These are phyloP conservation scores for Furcasterigmium sp. DNA, from an alignment of 2,329 filamentous ascomycete genomes.

Conservation along the genomic window DNA sequence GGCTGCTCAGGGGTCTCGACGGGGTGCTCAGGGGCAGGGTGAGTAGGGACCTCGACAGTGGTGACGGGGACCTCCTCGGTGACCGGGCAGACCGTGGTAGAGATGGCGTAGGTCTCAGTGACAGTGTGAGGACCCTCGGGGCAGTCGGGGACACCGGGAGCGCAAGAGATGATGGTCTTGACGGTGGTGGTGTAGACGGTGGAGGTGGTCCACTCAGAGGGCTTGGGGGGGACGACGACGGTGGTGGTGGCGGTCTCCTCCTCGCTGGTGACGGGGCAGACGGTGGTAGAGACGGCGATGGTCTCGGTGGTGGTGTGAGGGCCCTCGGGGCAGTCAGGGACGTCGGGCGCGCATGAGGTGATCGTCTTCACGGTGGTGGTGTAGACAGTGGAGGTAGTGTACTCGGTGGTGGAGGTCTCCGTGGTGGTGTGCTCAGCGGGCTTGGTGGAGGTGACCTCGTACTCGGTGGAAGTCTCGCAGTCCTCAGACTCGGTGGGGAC, in stretches of 20 bases:
- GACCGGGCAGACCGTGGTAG: conserved; percentile 31
- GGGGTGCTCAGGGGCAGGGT: background rate
- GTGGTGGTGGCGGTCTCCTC: conserved; percentile 5
- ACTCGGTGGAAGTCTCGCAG: conserved; percentile 1
- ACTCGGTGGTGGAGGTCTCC: background rate
- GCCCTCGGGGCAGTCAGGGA: conserved; percentile 3
- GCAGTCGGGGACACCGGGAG: conserved; percentile 5
- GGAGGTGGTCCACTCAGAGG: background rate
- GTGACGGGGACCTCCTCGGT: conserved; percentile 4
- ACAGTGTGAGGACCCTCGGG: conserved; percentile 21
- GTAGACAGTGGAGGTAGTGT: conserved; percentile 1
- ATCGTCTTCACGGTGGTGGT: conserved; percentile 15
- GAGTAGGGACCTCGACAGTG: background rate
- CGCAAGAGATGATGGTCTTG: conserved; percentile 18
- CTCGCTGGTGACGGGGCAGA: conserved; percentile 21
- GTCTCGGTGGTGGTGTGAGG: conserved; percentile 32
- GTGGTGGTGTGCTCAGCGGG: background rate
- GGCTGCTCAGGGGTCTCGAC: background rate
- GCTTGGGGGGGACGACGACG: no score
- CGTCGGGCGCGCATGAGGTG: conserved; percentile 13
- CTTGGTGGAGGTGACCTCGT: background rate
- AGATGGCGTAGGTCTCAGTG: conserved; percentile 30
- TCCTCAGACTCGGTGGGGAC: background rate
- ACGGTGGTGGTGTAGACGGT: conserved; percentile 5
- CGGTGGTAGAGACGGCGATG: conserved; percentile 31